Conservation (phyloP, 73 alveolate genomes). For the Paramecium tetraurelia region DNA sequence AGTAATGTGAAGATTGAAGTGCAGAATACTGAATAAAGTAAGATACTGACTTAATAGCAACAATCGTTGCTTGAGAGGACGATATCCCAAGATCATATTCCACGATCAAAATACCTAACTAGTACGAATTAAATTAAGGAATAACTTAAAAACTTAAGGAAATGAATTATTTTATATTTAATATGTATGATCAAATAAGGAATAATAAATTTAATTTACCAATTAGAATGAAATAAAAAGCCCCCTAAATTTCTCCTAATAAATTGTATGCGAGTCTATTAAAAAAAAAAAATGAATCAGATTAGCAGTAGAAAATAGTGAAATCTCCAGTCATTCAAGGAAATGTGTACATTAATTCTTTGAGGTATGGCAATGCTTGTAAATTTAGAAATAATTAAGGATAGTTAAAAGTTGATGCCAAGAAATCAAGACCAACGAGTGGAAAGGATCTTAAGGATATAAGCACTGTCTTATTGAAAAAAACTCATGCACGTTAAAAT, state of each 20-base stretch:
- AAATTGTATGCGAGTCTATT: conserved; percentile 15
- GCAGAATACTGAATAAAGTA: background rate
- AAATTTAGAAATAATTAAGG: background rate
- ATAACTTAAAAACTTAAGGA: background rate
- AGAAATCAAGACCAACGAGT: conserved; percentile 19
- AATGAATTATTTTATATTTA: background rate
- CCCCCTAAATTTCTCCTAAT: conserved; percentile 7
- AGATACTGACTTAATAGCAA: background rate
- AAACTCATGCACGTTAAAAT: conserved; percentile 24
- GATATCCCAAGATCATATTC: background rate
- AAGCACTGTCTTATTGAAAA: background rate
- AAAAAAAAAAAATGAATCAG: conserved; percentile 15
- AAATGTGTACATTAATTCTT: background rate
- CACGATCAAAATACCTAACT: background rate
- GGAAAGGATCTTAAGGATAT: background rate
- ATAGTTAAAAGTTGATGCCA: background rate
- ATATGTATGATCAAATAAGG: background rate
- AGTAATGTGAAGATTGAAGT: background rate
- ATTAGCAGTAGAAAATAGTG: background rate
- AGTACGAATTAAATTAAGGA: background rate
- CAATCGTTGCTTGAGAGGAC: background rate
- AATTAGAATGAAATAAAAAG: background rate
- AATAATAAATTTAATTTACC: background rate
- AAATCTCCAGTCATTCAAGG: background rate
- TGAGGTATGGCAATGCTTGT: background rate